phyloP scores from a whole-genome alignment of 371 early-diverging fungal genomes.

The Batrachochytrium dendrobatidis region DNA sequence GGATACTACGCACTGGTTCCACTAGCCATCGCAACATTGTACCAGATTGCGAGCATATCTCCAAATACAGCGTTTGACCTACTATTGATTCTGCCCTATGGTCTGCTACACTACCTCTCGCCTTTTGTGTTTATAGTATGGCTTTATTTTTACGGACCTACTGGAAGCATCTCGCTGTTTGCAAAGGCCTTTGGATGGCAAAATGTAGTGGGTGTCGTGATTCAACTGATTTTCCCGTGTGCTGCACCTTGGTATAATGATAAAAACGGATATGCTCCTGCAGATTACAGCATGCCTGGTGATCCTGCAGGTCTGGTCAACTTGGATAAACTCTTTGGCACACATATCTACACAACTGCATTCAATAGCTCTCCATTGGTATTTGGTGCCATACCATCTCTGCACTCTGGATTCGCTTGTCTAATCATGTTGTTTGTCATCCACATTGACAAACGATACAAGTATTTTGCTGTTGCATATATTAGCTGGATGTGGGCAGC shows the following conservation, averaged over 20 bases:
- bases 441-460: constrained; percentile 4
- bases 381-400: constrained; percentile 70
- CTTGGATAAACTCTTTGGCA: constrained; percentile 59
- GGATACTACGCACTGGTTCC: constrained; percentile 14
- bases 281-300: constrained; percentile 62
- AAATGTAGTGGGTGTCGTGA: constrained; percentile 61
- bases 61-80: constrained; percentile 43
- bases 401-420: constrained; percentile 66
- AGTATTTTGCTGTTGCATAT: constrained; percentile 25
- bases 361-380: constrained; percentile 66
- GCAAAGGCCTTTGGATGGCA: constrained; percentile 59
- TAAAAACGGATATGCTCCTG: constrained; percentile 35
- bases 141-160: constrained; percentile 47
- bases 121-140: constrained; percentile 47
- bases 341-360: constrained; percentile 53
- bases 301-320: constrained; percentile 63
- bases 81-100: constrained; percentile 65
- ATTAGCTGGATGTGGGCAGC: constrained; percentile 69
- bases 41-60: constrained; percentile 9
- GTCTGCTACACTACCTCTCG: constrained; percentile 59
- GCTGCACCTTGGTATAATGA: constrained; percentile 66
- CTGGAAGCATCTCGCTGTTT: constrained; percentile 48
- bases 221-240: constrained; percentile 60
- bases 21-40: constrained; percentile 9
- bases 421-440: constrained; percentile 54